Evolutionary conservation across 371 early-diverging fungal species (phyloP), one percentile per base, ranked within the genome.

Genomic region (Apophysomyces ossiformis): DNA sequence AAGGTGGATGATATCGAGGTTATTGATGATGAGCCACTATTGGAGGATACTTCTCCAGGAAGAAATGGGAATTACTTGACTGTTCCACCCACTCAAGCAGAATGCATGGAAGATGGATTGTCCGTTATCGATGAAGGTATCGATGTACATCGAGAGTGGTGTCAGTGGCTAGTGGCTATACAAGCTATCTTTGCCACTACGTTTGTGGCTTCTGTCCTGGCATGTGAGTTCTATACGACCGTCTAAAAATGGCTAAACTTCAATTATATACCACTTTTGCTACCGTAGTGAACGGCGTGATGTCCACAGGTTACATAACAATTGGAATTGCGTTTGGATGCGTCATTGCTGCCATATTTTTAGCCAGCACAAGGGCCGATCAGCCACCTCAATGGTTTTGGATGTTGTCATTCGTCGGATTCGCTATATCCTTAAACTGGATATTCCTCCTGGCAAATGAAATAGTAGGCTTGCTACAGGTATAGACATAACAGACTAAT

Each of bases 401-500:
- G 75, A 61, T 81, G 43, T 66, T 90, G 0, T 86, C 89, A 8
- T 84, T 88, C 72, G 74, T 82, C 0, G 95, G 95, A 5, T 92
- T 95, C 61, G 69, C 85, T 41, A 82, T 88, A 6, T 87, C 91
- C 0, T 78, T 95, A 39, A 83, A 83, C 8, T 95, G 95, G 95
- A 91, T 95, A 32, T 92, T 88, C 70, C 63, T 93, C 37, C 70
- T 92, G 5, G 93, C 93, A 2, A 91, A 90, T 65, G 91, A 93
- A 59, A 89, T 95, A 16, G 94, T 95, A 6, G 89, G 91, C 4
- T 70, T 95, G 9, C 72, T 94, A n/a, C 91, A 89, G 67, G 77
- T 72, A 26, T 26, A 74, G 50, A 38, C 38, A 13, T 16, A 37
- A 37, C 32, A 21, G 36, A 8, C 5, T 37, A 11, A 43, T 21